phyloP scores from a whole-genome alignment of 176 grass and related monocot genomes.

The bread wheat (Triticum aestivum) region DNA sequence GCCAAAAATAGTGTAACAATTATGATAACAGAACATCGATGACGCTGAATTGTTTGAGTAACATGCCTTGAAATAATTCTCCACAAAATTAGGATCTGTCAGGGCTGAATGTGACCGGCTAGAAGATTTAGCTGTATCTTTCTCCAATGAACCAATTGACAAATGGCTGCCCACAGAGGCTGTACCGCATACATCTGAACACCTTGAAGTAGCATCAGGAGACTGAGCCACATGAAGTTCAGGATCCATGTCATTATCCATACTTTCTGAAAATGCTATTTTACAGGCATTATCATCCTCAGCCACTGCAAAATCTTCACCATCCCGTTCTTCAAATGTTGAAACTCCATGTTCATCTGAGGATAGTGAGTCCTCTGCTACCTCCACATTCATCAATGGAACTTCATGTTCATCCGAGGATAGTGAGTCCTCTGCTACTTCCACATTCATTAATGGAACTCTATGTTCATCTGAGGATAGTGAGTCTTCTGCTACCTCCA shows the following conservation, averaged over 20 bases:
- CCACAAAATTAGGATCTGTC: conserved; percentile 92
- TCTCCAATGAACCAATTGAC: conserved; percentile 26
- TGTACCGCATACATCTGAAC: conserved; percentile 41
- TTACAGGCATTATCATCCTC: conserved; percentile 40
- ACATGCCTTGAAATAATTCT: conserved; percentile 94
- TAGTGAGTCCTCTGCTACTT: conserved; percentile 30
- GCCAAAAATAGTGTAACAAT: not conserved
- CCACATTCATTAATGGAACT: conserved; percentile 27
- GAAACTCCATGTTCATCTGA: conserved; percentile 35
- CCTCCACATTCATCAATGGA: conserved; percentile 33
- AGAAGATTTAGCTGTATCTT: conserved; percentile 45
- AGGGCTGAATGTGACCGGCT: conserved; percentile 71
- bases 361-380: conserved; percentile 34
- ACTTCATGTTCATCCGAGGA: conserved; percentile 34
- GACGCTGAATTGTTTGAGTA: conserved; percentile 3
- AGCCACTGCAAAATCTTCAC: conserved; percentile 28
- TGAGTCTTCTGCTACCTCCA: conserved; percentile 31
- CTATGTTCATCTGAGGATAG: conserved; percentile 37
- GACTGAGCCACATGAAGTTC: conserved; percentile 19
- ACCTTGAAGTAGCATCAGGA: conserved; percentile 45
- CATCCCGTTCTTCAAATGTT: conserved; percentile 32
- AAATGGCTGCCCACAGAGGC: conserved; percentile 35
- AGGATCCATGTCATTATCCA: conserved; percentile 32
- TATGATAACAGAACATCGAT: conserved; percentile 1
- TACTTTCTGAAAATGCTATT: conserved; percentile 43